Percentiles rank a stretch among this genome's conserved stretches.
Conservation (phyloP, 2,329 filamentous ascomycete genomes). For the Fusarium albidum region DNA sequence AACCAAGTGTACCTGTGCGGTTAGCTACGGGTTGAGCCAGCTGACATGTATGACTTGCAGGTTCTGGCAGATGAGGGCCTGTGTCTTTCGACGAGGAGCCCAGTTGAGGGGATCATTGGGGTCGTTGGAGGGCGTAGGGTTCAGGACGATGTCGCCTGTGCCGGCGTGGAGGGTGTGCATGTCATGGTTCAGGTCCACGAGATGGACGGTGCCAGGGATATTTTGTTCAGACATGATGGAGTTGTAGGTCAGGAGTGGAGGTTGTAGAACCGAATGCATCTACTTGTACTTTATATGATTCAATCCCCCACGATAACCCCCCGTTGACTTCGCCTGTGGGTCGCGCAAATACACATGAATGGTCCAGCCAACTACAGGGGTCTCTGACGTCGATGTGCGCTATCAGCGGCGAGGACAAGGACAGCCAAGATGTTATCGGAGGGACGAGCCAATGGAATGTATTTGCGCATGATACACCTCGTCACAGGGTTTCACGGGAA, state of each 20-base stretch:
- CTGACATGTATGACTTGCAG: slow-evolving; percentile 31
- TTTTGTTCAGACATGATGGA: not conserved
- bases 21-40: not conserved
- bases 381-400: not conserved
- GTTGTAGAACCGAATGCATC: no score
- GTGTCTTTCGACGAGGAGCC: slow-evolving; percentile 43
- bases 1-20: slow-evolving; percentile 47
- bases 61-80: slow-evolving; percentile 40
- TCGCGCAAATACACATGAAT: not conserved
- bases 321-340: no score
- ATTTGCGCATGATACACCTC: not conserved
- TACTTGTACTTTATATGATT: no score
- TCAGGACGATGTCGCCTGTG: slow-evolving; percentile 55
- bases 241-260: no score
- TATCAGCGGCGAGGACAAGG: not conserved
- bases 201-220: slow-evolving; percentile 51
- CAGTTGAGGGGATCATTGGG: slow-evolving; percentile 64
- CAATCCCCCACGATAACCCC: no score
- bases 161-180: slow-evolving; percentile 45
- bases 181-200: slow-evolving; percentile 49
- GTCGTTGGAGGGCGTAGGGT: slow-evolving; percentile 58
- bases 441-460: not conserved
- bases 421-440: not conserved
- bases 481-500: not conserved
- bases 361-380: no score